Evolutionary conservation across 108 stramenopile genomes (phyloP).

Genomic region (Skeletonema costatum): DNA sequence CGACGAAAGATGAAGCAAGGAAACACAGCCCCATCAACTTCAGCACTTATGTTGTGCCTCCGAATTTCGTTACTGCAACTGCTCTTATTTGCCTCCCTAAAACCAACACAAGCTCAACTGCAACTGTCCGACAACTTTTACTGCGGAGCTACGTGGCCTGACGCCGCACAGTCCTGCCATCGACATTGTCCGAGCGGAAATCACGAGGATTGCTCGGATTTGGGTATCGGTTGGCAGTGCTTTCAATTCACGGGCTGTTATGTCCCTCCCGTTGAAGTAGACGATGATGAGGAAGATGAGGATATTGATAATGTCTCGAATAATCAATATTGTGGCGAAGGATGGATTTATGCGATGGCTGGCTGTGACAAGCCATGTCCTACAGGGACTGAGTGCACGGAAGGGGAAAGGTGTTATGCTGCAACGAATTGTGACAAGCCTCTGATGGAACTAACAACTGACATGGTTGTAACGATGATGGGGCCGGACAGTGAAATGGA

Average conservation of each 20-base stretch:
- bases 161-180: neutral
- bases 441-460: slow-evolving; percentile 1
- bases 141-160: neutral
- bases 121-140: neutral
- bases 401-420: neutral
- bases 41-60: neutral
- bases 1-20: too few relatives aligned
- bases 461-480: neutral
- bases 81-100: neutral
- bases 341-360: slow-evolving; percentile 4
- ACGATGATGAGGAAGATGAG: neutral
- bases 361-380: neutral
- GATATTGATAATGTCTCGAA: neutral
- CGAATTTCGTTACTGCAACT: too few relatives aligned
- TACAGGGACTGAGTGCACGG: neutral
- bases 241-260: slow-evolving; percentile 18
- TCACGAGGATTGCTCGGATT: neutral
- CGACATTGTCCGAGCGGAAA: neutral
- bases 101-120: neutral
- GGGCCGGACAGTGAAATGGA: neutral
- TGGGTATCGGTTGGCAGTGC: neutral
- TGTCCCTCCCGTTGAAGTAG: neutral
- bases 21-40: too few relatives aligned
- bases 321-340: neutral
- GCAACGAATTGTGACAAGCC: slow-evolving; percentile 6